Conservation (phyloP, 2,329 filamentous ascomycete genomes). For the Diaporthe eres region DNA sequence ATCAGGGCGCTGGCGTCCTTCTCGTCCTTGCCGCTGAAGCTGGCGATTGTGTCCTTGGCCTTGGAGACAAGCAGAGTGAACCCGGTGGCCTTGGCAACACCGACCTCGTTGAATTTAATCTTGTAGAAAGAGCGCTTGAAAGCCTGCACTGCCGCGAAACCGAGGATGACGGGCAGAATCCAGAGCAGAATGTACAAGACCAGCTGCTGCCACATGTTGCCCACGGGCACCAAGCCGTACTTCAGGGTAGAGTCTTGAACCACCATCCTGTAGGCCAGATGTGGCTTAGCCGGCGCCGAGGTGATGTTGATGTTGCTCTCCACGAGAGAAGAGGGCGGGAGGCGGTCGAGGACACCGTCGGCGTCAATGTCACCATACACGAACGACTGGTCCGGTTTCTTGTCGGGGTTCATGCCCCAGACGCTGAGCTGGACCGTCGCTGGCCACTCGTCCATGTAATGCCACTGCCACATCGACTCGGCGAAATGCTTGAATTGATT, state of each 20-base stretch:
- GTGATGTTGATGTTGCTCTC: conserved; percentile 71
- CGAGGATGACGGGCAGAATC: conserved; percentile 66
- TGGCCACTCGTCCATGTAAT: conserved; percentile 75
- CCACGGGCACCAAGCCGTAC: conserved; percentile 67
- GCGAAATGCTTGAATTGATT: conserved; percentile 63
- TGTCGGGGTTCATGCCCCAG: conserved; percentile 76
- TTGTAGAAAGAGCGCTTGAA: conserved; percentile 70
- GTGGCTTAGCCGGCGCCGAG: conserved; percentile 63
- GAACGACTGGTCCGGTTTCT: conserved; percentile 70
- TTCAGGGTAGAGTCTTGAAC: conserved; percentile 67
- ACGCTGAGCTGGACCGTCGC: conserved; percentile 71
- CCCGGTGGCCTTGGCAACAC: conserved; percentile 37
- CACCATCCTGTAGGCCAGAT: conserved; percentile 67
- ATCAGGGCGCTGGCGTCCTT: conserved; percentile 59
- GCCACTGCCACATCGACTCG: conserved; percentile 67
- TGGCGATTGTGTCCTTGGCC: conserved; percentile 39
- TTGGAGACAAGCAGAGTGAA: conserved; percentile 46
- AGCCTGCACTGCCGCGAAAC: conserved; percentile 62
- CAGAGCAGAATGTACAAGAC: conserved; percentile 66
- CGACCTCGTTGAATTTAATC: conserved; percentile 61
- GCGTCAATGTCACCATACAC: conserved; percentile 72
- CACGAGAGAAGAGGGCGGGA: conserved; percentile 70
- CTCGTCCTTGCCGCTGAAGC: conserved; percentile 56
- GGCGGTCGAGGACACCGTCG: conserved; percentile 72
- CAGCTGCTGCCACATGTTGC: conserved; percentile 67